Evolutionary conservation across 176 grass and related monocot genomes (phyloP).

Genomic region (Bolboschoenus planiculmis): DNA sequence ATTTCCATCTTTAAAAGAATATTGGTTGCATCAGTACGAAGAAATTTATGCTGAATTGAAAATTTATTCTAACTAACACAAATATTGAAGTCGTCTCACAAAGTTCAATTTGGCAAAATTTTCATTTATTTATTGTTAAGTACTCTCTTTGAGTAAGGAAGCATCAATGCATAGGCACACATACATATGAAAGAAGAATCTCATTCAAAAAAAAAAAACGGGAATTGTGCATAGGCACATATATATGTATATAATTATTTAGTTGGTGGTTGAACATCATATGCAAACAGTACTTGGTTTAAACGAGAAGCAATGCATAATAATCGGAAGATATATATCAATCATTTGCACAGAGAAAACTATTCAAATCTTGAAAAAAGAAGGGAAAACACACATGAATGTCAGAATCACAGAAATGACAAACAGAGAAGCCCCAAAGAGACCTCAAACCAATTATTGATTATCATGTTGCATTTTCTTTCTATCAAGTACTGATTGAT

Average conservation of each 20-base stretch:
- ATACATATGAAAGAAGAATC: neutral
- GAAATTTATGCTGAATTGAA: too few species aligned
- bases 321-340: neutral
- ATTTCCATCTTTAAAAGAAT: too few species aligned
- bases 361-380: neutral
- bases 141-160: too few species aligned
- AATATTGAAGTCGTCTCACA: too few species aligned
- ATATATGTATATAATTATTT: neutral
- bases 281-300: neutral
- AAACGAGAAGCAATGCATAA: neutral
- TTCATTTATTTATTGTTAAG: too few species aligned
- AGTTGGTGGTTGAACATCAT: neutral
- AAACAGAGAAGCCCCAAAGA: neutral
- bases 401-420: constrained; percentile 1
- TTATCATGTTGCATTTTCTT: neutral
- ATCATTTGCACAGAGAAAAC: neutral
- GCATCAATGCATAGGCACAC: too few species aligned
- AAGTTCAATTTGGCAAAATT: too few species aligned
- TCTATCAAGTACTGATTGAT: neutral
- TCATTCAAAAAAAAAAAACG: neutral
- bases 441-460: neutral
- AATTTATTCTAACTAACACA: too few species aligned
- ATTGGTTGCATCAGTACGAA: too few species aligned
- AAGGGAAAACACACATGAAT: neutral
- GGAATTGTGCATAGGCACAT: neutral